Percentiles rank a stretch among this genome's conserved stretches.
These are phyloP conservation scores for Suhomyces coccinellae DNA, from an alignment of 1,139 yeast genomes.

Conservation along the genomic window DNA sequence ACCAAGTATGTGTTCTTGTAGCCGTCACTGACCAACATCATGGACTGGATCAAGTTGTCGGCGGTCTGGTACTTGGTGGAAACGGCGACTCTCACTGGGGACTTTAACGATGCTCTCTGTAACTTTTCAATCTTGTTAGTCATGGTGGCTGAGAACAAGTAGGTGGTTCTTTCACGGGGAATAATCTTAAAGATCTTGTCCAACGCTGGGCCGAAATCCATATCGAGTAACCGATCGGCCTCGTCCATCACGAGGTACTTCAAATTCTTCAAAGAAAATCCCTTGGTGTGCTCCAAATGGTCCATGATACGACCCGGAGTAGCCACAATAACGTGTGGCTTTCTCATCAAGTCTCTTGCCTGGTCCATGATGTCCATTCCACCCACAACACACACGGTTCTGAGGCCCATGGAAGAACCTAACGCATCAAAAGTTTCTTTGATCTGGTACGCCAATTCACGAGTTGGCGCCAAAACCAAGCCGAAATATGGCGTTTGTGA, in stretches of 20 bases:
- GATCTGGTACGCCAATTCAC: conserved; percentile 96
- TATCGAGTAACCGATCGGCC: conserved; percentile 91
- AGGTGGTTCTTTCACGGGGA: conserved; percentile 85
- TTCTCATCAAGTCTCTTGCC: conserved; percentile 87
- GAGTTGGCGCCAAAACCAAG: conserved; percentile 90
- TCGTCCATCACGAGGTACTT: conserved; percentile 93
- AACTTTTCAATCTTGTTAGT: conserved; percentile 92
- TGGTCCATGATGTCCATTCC: conserved; percentile 99
- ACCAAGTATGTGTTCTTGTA: conserved; percentile 86
- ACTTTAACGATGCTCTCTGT: conserved; percentile 85
- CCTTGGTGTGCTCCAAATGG: conserved; percentile 92
- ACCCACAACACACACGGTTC: conserved; percentile 87
- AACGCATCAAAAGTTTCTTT: conserved; percentile 93
- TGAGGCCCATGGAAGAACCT: conserved; percentile 86
- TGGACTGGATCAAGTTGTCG: conserved; percentile 82
- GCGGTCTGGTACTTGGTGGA: conserved; percentile 90
- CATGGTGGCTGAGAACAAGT: conserved; percentile 93
- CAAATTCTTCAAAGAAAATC: conserved; percentile 77
- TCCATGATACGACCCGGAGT: conserved; percentile 97
- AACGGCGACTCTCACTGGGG: conserved; percentile 91
- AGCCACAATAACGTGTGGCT: conserved; percentile 93
- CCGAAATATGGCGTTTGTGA: conserved; percentile 88
- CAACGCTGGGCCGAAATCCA: conserved; percentile 95
- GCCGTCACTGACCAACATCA: conserved; percentile 92
- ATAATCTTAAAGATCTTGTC: conserved; percentile 82